Evolutionary conservation across 1,284 basidiomycete genomes (phyloP).

Genomic region (Microbotryomycetes sp.): DNA sequence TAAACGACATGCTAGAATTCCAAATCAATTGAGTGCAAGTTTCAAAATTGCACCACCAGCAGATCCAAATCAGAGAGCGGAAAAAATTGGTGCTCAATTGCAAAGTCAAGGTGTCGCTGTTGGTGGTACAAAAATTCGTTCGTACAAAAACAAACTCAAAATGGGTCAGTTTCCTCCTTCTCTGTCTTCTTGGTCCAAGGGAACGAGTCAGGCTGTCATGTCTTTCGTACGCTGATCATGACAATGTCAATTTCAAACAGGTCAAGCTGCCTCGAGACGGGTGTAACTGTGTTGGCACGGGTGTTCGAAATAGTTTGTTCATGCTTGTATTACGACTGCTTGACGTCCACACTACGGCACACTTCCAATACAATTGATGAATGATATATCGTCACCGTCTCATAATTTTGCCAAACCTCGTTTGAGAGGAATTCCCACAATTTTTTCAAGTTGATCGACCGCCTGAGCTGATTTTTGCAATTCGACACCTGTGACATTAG

Average conservation of each 20-base stretch:
- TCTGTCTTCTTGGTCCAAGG: no score
- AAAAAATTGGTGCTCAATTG: background rate
- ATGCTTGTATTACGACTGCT: no score
- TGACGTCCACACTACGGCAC: no score
- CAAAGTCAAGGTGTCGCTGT: slow-evolving; percentile 12
- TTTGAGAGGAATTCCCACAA: slow-evolving; percentile 9
- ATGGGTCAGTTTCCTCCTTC: slow-evolving; percentile 8
- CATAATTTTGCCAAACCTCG: background rate
- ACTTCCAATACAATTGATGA: no score
- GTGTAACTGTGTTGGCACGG: no score
- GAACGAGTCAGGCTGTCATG: no score
- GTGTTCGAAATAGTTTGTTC: no score
- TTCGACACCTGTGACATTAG: background rate
- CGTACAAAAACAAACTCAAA: slow-evolving; percentile 30
- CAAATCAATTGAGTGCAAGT: slow-evolving; percentile 22
- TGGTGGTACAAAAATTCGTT: slow-evolving; percentile 24
- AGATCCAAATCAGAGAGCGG: background rate
- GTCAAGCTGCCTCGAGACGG: no score
- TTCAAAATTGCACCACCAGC: slow-evolving; percentile 22
- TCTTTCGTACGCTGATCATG: no score
- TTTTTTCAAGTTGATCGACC: slow-evolving; percentile 12
- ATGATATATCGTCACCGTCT: no score
- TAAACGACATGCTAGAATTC: slow-evolving; percentile 26
- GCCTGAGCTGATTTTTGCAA: slow-evolving; percentile 18
- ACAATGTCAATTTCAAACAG: no score